Percentiles rank a stretch among this genome's conserved stretches.
These are phyloP conservation scores for Morella rubra DNA, from an alignment of 306 rosid species.

Conservation along the genomic window DNA sequence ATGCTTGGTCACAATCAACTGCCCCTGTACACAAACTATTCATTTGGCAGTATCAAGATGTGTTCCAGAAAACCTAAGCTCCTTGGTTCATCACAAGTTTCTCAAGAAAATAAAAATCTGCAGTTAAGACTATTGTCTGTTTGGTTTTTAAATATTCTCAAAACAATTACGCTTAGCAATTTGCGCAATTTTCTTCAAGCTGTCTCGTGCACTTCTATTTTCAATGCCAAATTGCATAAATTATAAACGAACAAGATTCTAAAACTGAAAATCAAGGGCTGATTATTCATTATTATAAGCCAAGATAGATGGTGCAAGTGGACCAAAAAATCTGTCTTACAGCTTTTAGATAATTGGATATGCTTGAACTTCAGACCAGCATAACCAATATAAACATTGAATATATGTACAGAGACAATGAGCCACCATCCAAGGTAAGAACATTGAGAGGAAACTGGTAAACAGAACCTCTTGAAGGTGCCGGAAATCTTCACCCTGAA, in stretches of 20 bases:
- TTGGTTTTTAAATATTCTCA: neutral
- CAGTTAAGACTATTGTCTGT: neutral
- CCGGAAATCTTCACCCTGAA: slow-evolving; percentile 89
- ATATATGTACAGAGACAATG: neutral
- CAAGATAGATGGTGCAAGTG: neutral
- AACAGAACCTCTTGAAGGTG: slow-evolving; percentile 73
- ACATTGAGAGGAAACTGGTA: neutral
- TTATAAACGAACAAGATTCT: no score
- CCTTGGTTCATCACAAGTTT: neutral
- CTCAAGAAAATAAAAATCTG: neutral
- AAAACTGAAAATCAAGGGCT: neutral
- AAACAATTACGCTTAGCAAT: neutral
- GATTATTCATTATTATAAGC: neutral
- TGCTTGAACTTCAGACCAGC: neutral
- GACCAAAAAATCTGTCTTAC: neutral
- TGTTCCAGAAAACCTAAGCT: neutral
- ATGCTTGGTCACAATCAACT: neutral
- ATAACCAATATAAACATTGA: neutral
- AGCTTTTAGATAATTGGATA: neutral
- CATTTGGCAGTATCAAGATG: neutral
- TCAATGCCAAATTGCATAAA: neutral
- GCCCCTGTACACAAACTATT: neutral
- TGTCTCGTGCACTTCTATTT: neutral
- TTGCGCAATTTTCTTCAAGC: neutral
- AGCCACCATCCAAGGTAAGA: slow-evolving; percentile 4